Evolutionary conservation across 257 asterid species (phyloP), one percentile per base, ranked within the genome.

Genomic region (Nicotiana undulata): DNA sequence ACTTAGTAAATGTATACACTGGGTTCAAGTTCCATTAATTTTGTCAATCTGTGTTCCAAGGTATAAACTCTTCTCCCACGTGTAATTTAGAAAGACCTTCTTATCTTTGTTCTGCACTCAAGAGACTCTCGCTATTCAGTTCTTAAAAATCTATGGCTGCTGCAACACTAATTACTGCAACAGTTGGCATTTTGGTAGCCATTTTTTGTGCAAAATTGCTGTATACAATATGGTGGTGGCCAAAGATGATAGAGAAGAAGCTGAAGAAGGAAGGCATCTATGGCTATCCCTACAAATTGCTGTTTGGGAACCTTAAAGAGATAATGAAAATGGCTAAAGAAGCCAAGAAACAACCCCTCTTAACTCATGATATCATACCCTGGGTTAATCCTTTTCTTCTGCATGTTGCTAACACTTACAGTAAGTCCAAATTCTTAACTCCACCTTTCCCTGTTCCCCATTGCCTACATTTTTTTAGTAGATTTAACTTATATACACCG

Each of bases 181-280:
- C 28, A 4, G 10, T 66, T 66, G 75, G 28, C 2, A 18, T 66
- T 66, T 77, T 59, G 66, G 26, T 20, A 4, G 64, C 58, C 9
- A 6, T 59, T 1, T 20, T 40, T 22, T 5, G 15, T 20, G 37
- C 2, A 4, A 77, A 77, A 77, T 20, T 58, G 53, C 15, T 46
- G 28, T 75, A 75, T 17, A 22, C 34, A 5, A 10, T 79, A 10
- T 82, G 85, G 85, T 85, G 82, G 88, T 82, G 63, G 44, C 88
- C 88, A 81, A 85, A 63, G 59, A 79, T 64, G 20, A 66, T 85
- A 11, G 84, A 85, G 51, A 82, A 56, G 34, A 75, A 79, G 4
- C n/a, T 82, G 11, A 76, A 55, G 82, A 22, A 32, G 31, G 81
- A 60, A 49, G 88, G 88, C 18, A 80, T 85, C 8, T 5, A 49